A percentile compares a stretch with the other conserved stretches of the same genome.
These are phyloP conservation scores for Fusarium neocosmosporiellum DNA, from an alignment of 2,329 filamentous ascomycete genomes.

Conservation along the genomic window DNA sequence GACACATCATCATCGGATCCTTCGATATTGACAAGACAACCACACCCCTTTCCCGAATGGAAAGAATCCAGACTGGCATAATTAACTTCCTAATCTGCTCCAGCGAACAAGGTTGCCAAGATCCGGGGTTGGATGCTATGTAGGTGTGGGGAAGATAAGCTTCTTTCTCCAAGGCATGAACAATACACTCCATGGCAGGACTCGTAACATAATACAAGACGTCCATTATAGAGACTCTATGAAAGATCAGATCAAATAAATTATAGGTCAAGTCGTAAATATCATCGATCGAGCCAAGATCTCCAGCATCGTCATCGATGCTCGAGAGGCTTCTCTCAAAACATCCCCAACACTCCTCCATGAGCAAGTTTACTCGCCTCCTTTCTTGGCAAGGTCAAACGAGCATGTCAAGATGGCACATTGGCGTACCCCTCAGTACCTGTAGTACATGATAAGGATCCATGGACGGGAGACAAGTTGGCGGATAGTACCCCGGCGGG, in stretches of 20 bases:
- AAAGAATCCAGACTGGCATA: background rate
- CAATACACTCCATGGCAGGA: background rate
- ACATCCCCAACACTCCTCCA: background rate
- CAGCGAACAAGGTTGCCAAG: slow-evolving; percentile 1
- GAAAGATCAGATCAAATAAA: too few species aligned
- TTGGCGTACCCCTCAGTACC: background rate
- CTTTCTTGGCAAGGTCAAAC: background rate
- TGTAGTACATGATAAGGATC: background rate
- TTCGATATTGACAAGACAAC: background rate
- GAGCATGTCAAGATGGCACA: background rate
- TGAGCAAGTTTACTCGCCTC: background rate
- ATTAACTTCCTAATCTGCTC: background rate
- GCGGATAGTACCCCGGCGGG: background rate
- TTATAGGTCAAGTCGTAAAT: background rate
- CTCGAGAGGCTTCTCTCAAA: background rate
- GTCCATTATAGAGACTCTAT: background rate
- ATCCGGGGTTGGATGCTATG: background rate
- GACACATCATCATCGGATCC: background rate
- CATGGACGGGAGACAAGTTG: background rate
- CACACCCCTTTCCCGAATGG: background rate
- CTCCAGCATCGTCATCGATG: background rate
- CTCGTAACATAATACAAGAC: background rate
- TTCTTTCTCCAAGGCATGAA: background rate
- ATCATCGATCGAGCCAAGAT: background rate
- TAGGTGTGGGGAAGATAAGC: slow-evolving; percentile 1